A percentile compares a stretch with the other conserved stretches of the same genome.
Conservation (phyloP, 1,284 basidiomycete genomes). For the Afroboletus lepidellus region DNA sequence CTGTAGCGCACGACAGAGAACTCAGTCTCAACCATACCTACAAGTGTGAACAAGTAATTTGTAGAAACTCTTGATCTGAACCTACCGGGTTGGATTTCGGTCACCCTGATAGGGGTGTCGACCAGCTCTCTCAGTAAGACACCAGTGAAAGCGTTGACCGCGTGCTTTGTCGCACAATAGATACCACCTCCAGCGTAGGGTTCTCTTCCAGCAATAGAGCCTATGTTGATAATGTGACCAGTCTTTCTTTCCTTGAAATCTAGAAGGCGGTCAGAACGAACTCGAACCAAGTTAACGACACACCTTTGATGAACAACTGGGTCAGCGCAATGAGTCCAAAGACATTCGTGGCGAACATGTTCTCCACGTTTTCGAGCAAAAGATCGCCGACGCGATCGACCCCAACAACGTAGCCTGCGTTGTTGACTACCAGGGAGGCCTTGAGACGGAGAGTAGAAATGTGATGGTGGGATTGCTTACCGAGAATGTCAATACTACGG, state of each 20-base stretch:
- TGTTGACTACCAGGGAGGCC: conserved; percentile 60
- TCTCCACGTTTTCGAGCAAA: conserved; percentile 69
- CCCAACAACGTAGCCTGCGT: conserved; percentile 85
- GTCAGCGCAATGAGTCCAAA: conserved; percentile 84
- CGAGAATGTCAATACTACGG: conserved; percentile 71
- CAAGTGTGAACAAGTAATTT: conserved; percentile 6
- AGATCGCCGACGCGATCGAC: conserved; percentile 83
- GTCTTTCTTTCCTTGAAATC: conserved; percentile 88
- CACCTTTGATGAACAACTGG: conserved; percentile 74
- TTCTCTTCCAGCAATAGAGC: conserved; percentile 90
- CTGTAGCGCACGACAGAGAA: conserved; percentile 89
- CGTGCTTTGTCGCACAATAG: conserved; percentile 85
- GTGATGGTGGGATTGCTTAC: conserved; percentile 37
- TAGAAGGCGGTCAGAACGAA: conserved; percentile 26
- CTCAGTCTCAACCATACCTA: conserved; percentile 89
- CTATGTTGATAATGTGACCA: conserved; percentile 95
- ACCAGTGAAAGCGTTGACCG: conserved; percentile 86
- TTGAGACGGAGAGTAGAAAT: neutral
- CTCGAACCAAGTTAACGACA: conserved; percentile 11
- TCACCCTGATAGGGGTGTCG: conserved; percentile 87
- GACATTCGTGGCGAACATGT: conserved; percentile 94
- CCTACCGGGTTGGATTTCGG: conserved; percentile 86
- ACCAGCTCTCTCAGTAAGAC: conserved; percentile 85
- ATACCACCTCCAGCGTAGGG: conserved; percentile 86
- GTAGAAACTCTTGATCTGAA: conserved; percentile 2